Evolutionary conservation across 306 rosid genomes (phyloP).

Genomic region (Alnus rubra): DNA sequence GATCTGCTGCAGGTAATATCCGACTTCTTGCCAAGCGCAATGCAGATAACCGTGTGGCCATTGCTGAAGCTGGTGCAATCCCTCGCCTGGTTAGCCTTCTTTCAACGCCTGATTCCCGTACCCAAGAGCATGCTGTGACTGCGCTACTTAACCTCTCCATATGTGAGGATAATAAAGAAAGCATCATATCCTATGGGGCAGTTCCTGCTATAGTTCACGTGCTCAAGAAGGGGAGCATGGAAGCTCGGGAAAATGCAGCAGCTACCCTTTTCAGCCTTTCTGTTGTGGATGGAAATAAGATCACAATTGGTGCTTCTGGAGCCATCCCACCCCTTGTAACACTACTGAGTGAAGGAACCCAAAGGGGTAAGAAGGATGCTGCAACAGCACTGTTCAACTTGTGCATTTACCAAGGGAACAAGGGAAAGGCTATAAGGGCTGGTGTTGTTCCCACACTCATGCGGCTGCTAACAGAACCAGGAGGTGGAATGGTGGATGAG

Average conservation of each 20-base stretch:
- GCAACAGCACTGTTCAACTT: constrained; percentile 97
- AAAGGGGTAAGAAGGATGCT: constrained; percentile 97
- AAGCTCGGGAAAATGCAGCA: constrained; percentile 98
- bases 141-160: constrained; percentile 98
- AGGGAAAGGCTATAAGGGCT: constrained; percentile 94
- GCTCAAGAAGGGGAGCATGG: constrained; percentile 95
- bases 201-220: constrained; percentile 94
- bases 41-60: constrained; percentile 95
- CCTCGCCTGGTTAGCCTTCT: constrained; percentile 85
- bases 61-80: constrained; percentile 98
- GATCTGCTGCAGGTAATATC: constrained; percentile 90
- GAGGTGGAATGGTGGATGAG: constrained; percentile 95
- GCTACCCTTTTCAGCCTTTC: constrained; percentile 99
- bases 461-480: constrained; percentile 78
- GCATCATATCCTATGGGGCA: constrained; percentile 77
- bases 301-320: constrained; percentile 80
- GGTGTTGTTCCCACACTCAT: constrained; percentile 90
- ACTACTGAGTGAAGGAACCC: constrained; percentile 87
- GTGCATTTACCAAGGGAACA: constrained; percentile 96
- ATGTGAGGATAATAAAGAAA: constrained; percentile 86
- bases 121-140: constrained; percentile 97
- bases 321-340: constrained; percentile 91
- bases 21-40: constrained; percentile 98
- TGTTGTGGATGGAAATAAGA: constrained; percentile 88
- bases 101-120: constrained; percentile 76